Evolutionary conservation across 2,329 filamentous ascomycete species (phyloP), one percentile per base, ranked within the genome.

Genomic region (Chaetomium olivaceum): DNA sequence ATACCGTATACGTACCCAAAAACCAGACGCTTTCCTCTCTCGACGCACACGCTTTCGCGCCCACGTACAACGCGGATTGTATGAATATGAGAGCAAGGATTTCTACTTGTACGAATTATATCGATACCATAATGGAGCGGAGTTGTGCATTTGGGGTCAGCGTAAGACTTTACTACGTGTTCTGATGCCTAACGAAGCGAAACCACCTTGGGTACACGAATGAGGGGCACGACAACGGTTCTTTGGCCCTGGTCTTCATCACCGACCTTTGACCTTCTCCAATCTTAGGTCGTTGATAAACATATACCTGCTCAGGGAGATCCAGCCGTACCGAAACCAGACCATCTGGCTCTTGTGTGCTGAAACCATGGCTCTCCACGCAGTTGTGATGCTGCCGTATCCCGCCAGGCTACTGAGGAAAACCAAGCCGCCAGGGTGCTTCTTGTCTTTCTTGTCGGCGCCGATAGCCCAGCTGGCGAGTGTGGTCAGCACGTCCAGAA

Each of bases 301-400:
- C 95, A 99, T 98, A 79, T 98, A 99, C 67, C 95, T 84, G 73
- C 93, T 95, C 64, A 97, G 76, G 0, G 87, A 84, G 74, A 99
- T 97, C 93, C 93, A 99, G 2, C 93, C 92, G 86, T 93, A 98
- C 8, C 95, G 87, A 76, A 98, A 99, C 95, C 95, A 99, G 46
- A 91, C 87, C 95, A 99, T 99, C 83, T 99, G 95, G 77, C 93
- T 97, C 79, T 88, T 83, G 80, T 99, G 95, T 31, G 91, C 94
- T 62, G 85, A 83, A 1, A 91, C 93, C 95, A 99, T 99, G 36
- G 95, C 93, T 62, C 81, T 84, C 80, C 93, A 90, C 8, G 92
- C 94, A 33, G 83, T 81, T 11, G 76, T 76, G 64, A 82, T 76
- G n/a, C 78, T 80, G 57, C 79, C 79, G 69, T 89, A 82, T 69